Evolutionary conservation across 805 yeast genomes (phyloP).

Genomic region (Candida dajiaensis): DNA sequence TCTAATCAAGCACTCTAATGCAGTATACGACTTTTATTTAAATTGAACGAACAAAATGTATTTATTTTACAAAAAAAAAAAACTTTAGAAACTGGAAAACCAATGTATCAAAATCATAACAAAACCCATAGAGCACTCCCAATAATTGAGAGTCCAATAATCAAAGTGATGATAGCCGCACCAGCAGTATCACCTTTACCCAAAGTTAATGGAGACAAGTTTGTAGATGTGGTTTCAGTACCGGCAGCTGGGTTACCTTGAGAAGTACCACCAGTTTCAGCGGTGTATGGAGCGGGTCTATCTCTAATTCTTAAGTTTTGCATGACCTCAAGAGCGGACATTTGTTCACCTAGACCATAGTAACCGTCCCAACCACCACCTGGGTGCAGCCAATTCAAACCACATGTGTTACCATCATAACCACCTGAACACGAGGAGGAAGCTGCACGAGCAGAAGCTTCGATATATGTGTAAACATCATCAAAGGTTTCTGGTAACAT

Average conservation of each 20-base stretch:
- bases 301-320: conserved; percentile 30
- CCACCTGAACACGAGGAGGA: conserved; percentile 81
- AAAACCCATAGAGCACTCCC: conserved; percentile 37
- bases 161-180: conserved; percentile 57
- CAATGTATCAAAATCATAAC: conserved; percentile 11
- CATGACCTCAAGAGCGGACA: conserved; percentile 63
- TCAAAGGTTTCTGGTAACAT: conserved; percentile 51
- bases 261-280: conserved; percentile 60
- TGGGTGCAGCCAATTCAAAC: conserved; percentile 54
- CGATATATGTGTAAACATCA: conserved; percentile 39
- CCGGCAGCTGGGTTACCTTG: conserved; percentile 62
- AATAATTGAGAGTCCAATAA: conserved; percentile 37
- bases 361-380: conserved; percentile 52
- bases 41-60: background rate
- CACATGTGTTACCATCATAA: conserved; percentile 75
- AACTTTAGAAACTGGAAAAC: background rate
- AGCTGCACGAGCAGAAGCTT: conserved; percentile 60
- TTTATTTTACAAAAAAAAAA: no score
- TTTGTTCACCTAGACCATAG: conserved; percentile 83
- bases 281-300: conserved; percentile 52
- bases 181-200: conserved; percentile 49
- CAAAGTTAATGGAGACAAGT: conserved; percentile 32
- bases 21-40: no score
- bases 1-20: no score
- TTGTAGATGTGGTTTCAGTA: conserved; percentile 30